Evolutionary conservation across 306 rosid species (phyloP).

Genomic region (Macrotyloma uniflorum): DNA sequence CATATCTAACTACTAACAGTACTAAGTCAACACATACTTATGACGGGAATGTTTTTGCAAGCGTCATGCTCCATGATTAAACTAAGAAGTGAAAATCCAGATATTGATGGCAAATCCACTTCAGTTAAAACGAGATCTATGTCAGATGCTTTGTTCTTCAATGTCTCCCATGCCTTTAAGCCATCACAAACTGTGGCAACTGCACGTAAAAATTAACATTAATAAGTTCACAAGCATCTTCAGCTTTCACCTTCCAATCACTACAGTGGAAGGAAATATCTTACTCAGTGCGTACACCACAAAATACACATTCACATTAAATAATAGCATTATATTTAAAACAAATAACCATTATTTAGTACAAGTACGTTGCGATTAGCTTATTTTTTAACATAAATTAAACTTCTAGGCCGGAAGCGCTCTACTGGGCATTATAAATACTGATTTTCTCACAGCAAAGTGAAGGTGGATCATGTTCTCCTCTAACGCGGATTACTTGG

Average conservation of each 20-base stretch:
- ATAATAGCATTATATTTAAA: neutral
- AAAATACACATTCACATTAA: neutral
- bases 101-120: constrained; percentile 76
- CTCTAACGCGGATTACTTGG: neutral
- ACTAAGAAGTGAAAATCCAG: constrained; percentile 76
- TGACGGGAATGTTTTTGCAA: constrained; percentile 80
- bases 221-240: neutral
- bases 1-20: constrained; percentile 16
- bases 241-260: neutral
- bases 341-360: neutral
- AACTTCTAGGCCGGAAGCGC: neutral
- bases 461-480: neutral
- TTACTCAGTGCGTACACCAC: constrained; percentile 1
- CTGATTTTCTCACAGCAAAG: neutral
- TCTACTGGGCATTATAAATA: neutral
- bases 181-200: constrained; percentile 79
- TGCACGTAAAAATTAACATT: constrained; percentile 37
- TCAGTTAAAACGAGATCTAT: constrained; percentile 79
- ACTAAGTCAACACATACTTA: constrained; percentile 63
- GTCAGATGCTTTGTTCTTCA: constrained; percentile 57
- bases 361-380: neutral
- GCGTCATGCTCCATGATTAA: constrained; percentile 68
- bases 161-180: constrained; percentile 81
- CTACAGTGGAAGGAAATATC: constrained; percentile 23
- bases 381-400: neutral